Conservation (phyloP, 805 yeast species). For the Komagataella pastoris region DNA sequence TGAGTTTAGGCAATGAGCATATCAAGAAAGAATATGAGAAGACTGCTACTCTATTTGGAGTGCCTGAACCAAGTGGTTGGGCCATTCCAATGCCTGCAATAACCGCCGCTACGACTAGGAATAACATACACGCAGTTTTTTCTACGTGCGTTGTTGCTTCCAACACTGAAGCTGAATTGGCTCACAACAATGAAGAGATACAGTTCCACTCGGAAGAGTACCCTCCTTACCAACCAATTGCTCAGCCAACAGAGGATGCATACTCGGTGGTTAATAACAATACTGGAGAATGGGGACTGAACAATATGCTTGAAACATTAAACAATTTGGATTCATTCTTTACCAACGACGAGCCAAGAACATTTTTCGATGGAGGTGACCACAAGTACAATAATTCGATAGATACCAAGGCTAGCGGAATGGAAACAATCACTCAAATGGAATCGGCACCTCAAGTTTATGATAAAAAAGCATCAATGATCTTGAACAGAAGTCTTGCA, state of each 20-base stretch:
- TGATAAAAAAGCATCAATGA: slow-evolving; percentile 69
- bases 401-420: slow-evolving; percentile 43
- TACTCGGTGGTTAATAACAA: slow-evolving; percentile 21
- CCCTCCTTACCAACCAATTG: slow-evolving; percentile 16
- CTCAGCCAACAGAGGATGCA: slow-evolving; percentile 27
- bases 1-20: slow-evolving; percentile 77
- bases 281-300: slow-evolving; percentile 62
- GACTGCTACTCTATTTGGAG: slow-evolving; percentile 84
- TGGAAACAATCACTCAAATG: slow-evolving; percentile 32
- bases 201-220: slow-evolving; percentile 54
- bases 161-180: slow-evolving; percentile 22
- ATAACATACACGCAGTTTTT: slow-evolving; percentile 91
- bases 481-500: slow-evolving; percentile 59
- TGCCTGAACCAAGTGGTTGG: slow-evolving; percentile 96
- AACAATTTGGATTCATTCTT: slow-evolving; percentile 85
- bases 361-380: slow-evolving; percentile 10
- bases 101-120: slow-evolving; percentile 77
- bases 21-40: slow-evolving; percentile 71
- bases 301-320: slow-evolving; percentile 86
- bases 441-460: slow-evolving; percentile 70
- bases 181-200: slow-evolving; percentile 23
- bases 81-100: slow-evolving; percentile 91
- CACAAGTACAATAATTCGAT: slow-evolving; percentile 39
- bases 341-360: slow-evolving; percentile 39
- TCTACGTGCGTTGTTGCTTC: slow-evolving; percentile 55